Percentiles rank a stretch among this genome's conserved stretches.
phyloP scores from a whole-genome alignment of 164 flowering plant species.

The Cinnamomum micranthum region DNA sequence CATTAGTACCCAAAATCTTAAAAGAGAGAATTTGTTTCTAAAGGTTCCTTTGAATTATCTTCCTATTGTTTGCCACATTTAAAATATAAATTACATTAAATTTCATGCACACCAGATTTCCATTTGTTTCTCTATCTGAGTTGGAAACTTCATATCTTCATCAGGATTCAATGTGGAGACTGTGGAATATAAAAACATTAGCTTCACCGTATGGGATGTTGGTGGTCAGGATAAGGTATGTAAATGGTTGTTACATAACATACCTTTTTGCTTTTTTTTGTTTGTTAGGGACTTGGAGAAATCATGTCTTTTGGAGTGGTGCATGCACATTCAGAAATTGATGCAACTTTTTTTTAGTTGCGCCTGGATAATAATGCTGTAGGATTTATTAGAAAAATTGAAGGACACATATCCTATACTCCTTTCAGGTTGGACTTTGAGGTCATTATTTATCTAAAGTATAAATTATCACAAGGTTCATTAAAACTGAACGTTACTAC shows the following conservation, averaged over 20 bases:
- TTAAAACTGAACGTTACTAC: no score
- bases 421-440: no score
- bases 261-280: no score
- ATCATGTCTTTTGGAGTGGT: no score
- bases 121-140: background rate
- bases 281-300: background rate
- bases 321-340: no score
- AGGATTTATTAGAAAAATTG: no score
- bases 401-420: no score
- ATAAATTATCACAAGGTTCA: no score
- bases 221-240: constrained; percentile 86
- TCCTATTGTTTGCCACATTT: background rate
- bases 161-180: constrained; percentile 74
- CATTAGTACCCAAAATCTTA: no score
- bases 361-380: no score
- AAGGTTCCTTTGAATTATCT: background rate
- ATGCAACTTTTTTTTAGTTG: no score
- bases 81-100: background rate
- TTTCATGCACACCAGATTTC: background rate
- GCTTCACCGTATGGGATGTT: constrained; percentile 87
- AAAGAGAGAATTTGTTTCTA: background rate
- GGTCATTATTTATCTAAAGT: no score
- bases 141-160: background rate
- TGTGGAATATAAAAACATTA: constrained; percentile 73
- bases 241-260: background rate